Evolutionary conservation across 2,329 filamentous ascomycete species (phyloP), one percentile per base, ranked within the genome.

Genomic region (Cladophialophora chaetospira): DNA sequence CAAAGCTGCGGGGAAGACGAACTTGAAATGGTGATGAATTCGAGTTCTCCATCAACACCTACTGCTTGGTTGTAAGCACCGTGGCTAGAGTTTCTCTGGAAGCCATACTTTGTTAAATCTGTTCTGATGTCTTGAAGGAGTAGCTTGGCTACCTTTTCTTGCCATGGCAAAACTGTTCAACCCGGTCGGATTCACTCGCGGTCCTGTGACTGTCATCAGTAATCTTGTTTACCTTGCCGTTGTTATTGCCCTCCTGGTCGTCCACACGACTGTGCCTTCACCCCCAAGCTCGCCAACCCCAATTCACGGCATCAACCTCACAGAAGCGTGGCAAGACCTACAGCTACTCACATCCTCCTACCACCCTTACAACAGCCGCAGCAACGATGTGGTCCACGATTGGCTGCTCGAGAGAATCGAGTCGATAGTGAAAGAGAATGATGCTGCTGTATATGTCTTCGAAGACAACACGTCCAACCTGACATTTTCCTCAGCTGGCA

Each of bases 301-400:
- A 4, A 81, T 82, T 33, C 68, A 76, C 6, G 91, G 91, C 15
- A 76, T 95, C 67, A 90, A 96, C 67, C 75, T 97, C 51, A 88
- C 87, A 2, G 86, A 95, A 73, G 91, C 93, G 33, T 97, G 92
- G 92, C 74, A 79, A 10, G 92, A 97, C 69, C 79, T 99, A 28
- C 84, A 91, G 59, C 76, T 80, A 53, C 80, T 99, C 46, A 93
- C 88, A 29, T 79, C 79, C 62, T 79, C 80, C 1, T 94, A 88
- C 69, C 94, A 96, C 70, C 93, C 94, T 0, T 96, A 90, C 77
- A 97, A 96, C 74, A 92, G 88, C 64, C 86, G 80, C 57, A 80
- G 83, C 58, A 97, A 97, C 70, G 92, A 96, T 65, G 77, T 84
- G 21, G 86, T 97, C 29, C 86, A 89, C 60, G 76, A 83, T 29